Base-by-base conservation (phyloP, 352 stramenopile genomes). In the Globisporangium splendens region DNA sequence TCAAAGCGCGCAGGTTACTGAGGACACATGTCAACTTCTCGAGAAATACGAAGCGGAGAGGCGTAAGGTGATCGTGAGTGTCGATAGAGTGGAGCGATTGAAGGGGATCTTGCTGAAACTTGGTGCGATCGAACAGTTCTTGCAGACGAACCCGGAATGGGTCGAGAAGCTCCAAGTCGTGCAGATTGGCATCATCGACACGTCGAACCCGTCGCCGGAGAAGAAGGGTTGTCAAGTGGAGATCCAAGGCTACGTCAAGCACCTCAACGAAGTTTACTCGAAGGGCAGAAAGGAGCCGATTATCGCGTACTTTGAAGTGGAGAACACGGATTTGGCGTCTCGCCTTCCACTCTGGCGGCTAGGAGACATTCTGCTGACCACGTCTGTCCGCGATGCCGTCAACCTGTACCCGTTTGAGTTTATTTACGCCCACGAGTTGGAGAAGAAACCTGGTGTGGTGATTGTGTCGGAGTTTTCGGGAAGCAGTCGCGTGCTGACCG, bases 41-140 rank as follows among this genome's bases (percentile, higher is more conserved):
- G 56, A 71, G 13, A 85, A 84, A 48, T 92, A 87, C 55, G 69
- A 82, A 42, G 68, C 70, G 4, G 70, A 72, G 38, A 72, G 80
- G 21, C 75, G 75, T 31, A 89, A 62, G 22, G 86, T 98, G 33
- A 95, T 98, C 51, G 89, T 96, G 50, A 97, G 93, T 48, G 90
- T 99, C 52, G 95, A 99, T 70, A 73, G 91, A 44, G 73, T 99
- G 41, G 97, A 99, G 73, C 89, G 96, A 5, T 74, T 99, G 10
- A 99, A 99, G 66, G 97, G 97, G 5, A 96, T 99, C 50, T 80
- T 96, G 55, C 75, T 99, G 15, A 99, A 99, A 71, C 76, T 99
- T 46, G 78, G 97, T 24, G 96, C 96, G 0, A 87, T 99, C 38
- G 93, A 99, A 62, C 79, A 91, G 18, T 98, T 99, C 41, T 69